Evolutionary conservation across 306 rosid genomes (phyloP), one percentile per base, ranked within the genome.

Genomic region (Aeschynomene evenia): DNA sequence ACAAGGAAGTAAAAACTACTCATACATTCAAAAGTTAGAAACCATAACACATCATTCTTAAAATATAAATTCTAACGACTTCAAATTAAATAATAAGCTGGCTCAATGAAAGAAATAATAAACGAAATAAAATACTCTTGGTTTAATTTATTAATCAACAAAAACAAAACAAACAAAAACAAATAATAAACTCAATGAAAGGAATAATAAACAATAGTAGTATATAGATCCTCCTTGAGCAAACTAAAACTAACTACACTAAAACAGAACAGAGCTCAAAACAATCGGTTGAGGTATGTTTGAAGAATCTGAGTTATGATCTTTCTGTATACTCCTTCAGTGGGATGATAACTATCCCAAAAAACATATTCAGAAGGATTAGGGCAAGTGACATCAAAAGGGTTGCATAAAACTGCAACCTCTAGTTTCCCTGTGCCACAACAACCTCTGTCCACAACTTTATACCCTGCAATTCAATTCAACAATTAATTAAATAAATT

Each of bases 291-390:
- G 2, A 65, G 0, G 57, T 74, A 74, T n/a, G 40, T 74, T 2
- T 78, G 4, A 18, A 68, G 63, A 26, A 42, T 16, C 11, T 23
- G 12, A 15, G 0, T 13, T 20, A 83, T 52, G 8, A 89, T 20
- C 1, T 0, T 13, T 28, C 66, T 83, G 81, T 86, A 89, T 0
- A 75, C 77, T 31, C 70, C 23, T 66, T 89, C 89, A 0, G 91
- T 87, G 4, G 96, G 96, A 71, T 89, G 96, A 57, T 79, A 89
- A 61, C 93, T 89, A 37, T 87, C 96, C 96, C 96, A 89, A 63
- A 89, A 89, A 0, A 89, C 81, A 71, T 87, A 70, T 9, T 80
- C 71, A 0, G 74, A 37, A 8, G 71, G 63, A 69, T 89, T 14
- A 42, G 73, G 16, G 50, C 96, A 89, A 8, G 96, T 81, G 11